Conservation (phyloP, 2,329 filamentous ascomycete species). For the Alternaria arbusti region DNA sequence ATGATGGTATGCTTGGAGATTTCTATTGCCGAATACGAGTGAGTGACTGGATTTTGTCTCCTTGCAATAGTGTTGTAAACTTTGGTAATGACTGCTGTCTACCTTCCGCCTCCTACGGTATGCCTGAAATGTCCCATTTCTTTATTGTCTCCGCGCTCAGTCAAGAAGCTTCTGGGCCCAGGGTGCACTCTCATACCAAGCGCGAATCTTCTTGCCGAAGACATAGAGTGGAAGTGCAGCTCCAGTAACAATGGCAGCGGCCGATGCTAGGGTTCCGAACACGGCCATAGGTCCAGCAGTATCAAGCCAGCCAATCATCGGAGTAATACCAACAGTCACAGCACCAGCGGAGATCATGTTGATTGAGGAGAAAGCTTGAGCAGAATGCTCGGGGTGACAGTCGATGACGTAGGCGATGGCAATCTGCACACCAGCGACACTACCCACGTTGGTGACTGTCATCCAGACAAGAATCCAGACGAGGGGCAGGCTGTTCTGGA, state of each 20-base stretch:
- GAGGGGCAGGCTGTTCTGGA: conserved; percentile 7
- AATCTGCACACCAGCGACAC: conserved; percentile 8
- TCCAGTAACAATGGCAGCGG: conserved; percentile 3
- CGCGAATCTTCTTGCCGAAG: conserved; percentile 19
- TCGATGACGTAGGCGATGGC: conserved; percentile 19
- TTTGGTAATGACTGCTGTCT: neutral
- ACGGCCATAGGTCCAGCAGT: neutral
- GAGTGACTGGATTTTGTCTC: neutral
- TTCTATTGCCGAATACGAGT: neutral
- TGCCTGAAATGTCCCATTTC: neutral
- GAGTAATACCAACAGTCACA: conserved; percentile 2
- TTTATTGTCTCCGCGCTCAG: neutral
- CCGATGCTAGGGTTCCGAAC: conserved; percentile 3
- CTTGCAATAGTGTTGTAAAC: neutral
- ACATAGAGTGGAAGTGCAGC: conserved; percentile 14
- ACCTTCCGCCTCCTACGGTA: neutral
- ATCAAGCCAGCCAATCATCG: conserved; percentile 12
- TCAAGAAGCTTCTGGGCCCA: conserved; percentile 16
- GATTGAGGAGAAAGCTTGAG: conserved; percentile 15
- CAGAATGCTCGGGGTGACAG: conserved; percentile 18
- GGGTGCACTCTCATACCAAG: conserved; percentile 14
- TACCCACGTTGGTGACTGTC: conserved; percentile 13
- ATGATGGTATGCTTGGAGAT: neutral
- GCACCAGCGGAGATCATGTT: conserved; percentile 10
- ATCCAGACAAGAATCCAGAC: conserved; percentile 18